Conservation (phyloP, 2,329 filamentous ascomycete species). For the Pyricularia grisea region DNA sequence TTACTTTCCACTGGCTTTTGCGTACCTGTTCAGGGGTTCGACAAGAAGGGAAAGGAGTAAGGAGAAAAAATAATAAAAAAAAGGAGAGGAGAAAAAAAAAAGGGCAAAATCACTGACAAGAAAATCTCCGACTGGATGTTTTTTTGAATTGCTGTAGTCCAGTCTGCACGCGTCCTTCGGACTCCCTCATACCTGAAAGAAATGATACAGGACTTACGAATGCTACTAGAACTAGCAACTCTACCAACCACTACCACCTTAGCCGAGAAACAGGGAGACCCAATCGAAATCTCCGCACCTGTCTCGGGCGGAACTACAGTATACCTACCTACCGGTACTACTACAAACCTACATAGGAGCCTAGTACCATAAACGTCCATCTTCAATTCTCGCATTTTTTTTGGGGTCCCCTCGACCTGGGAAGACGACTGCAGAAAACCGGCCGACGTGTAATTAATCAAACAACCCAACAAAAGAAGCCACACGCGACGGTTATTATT, state of each 20-base stretch:
- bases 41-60: background rate
- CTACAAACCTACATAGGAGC: background rate
- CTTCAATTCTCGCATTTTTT: background rate
- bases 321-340: background rate
- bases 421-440: background rate
- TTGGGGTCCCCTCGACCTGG: background rate
- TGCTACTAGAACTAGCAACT: background rate
- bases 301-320: background rate
- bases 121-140: background rate
- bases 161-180: too few relatives aligned
- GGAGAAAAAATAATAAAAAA: constrained; percentile 4
- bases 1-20: background rate
- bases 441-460: background rate
- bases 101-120: background rate
- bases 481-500: background rate
- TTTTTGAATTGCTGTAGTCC: background rate
- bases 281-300: background rate
- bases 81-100: background rate
- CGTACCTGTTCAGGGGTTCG: background rate
- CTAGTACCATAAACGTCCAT: background rate
- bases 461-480: background rate
- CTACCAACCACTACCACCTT: background rate
- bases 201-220: background rate
- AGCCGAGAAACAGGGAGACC: background rate
- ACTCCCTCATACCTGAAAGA: background rate